Evolutionary conservation across 2,329 filamentous ascomycete genomes (phyloP).

Genomic region (Aspergillus uvarum): DNA sequence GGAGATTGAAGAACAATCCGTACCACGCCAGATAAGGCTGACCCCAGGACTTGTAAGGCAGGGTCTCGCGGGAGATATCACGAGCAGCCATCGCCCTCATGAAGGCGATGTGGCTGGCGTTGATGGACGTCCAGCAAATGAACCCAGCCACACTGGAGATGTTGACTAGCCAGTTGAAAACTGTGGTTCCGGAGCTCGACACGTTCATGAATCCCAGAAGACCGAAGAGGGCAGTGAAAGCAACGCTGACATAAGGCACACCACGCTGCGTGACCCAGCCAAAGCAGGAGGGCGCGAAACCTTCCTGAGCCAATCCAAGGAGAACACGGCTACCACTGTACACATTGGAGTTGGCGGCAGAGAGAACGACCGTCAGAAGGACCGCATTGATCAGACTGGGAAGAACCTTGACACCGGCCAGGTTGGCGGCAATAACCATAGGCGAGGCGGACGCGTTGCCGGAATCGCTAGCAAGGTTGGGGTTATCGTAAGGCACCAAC

Average conservation of each 20-base stretch:
- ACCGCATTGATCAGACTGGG: slow-evolving; percentile 40
- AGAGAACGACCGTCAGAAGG: slow-evolving; percentile 40
- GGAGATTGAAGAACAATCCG: slow-evolving; percentile 62
- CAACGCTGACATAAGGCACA: slow-evolving; percentile 43
- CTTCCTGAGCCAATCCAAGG: slow-evolving; percentile 58
- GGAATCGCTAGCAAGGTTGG: slow-evolving; percentile 44
- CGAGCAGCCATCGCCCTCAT: slow-evolving; percentile 58
- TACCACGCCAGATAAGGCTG: slow-evolving; percentile 66
- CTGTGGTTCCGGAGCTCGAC: slow-evolving; percentile 59
- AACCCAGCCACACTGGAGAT: slow-evolving; percentile 33
- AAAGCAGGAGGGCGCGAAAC: slow-evolving; percentile 44
- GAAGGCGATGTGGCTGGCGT: slow-evolving; percentile 62
- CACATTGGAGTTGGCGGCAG: slow-evolving; percentile 40
- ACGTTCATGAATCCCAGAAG: slow-evolving; percentile 69
- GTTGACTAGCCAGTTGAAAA: slow-evolving; percentile 48
- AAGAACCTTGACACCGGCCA: slow-evolving; percentile 34
- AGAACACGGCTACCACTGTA: slow-evolving; percentile 62
- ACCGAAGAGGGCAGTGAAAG: slow-evolving; percentile 52
- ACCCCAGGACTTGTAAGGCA: slow-evolving; percentile 61
- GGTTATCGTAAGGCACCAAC: slow-evolving; percentile 63
- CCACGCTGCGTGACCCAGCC: slow-evolving; percentile 40
- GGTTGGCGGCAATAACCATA: slow-evolving; percentile 42
- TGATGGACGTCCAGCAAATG: slow-evolving; percentile 34
- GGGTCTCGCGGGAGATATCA: slow-evolving; percentile 55
- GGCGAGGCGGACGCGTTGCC: slow-evolving; percentile 32